phyloP scores from a whole-genome alignment of 257 asterid genomes.

The Solanum paucissectum region DNA sequence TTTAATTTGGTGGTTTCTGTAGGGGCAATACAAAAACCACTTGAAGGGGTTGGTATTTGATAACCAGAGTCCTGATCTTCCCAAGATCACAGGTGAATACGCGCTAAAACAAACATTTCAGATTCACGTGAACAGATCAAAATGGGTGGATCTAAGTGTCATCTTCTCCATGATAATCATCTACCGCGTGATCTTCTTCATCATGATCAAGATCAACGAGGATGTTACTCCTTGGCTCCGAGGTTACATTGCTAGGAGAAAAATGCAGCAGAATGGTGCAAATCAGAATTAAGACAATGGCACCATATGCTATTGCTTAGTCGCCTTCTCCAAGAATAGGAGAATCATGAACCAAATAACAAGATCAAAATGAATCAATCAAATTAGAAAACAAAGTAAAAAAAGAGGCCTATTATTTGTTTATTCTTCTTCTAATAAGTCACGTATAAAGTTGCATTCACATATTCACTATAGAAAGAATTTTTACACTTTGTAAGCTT shows the following conservation, averaged over 20 bases:
- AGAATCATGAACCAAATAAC: slow-evolving; percentile 16
- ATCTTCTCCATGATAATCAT: slow-evolving; percentile 66
- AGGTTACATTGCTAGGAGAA: slow-evolving; percentile 75
- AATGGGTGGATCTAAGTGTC: slow-evolving; percentile 78
- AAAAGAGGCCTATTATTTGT: not conserved
- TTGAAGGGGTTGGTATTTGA: not conserved
- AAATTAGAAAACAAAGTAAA: not conserved
- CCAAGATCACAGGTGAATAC: not conserved
- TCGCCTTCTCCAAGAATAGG: slow-evolving; percentile 70
- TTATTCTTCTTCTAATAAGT: not conserved
- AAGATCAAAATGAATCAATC: not conserved
- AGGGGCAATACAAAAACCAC: not conserved
- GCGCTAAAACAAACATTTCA: not conserved
- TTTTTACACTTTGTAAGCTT: not conserved
- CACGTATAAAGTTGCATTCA: not conserved
- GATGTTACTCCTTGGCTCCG: slow-evolving; percentile 94
- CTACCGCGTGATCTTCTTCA: slow-evolving; percentile 78
- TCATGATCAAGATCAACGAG: slow-evolving; percentile 80
- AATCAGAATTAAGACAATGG: slow-evolving; percentile 30
- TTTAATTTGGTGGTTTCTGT: not conserved
- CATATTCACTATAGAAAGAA: not conserved
- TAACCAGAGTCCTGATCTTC: not conserved
- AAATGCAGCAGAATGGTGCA: slow-evolving; percentile 54
- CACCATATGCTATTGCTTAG: slow-evolving; percentile 56
- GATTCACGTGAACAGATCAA: slow-evolving; percentile 51